Evolutionary conservation across 192 early-diverging fungal species (phyloP).

Genomic region (Coemansia sp.): DNA sequence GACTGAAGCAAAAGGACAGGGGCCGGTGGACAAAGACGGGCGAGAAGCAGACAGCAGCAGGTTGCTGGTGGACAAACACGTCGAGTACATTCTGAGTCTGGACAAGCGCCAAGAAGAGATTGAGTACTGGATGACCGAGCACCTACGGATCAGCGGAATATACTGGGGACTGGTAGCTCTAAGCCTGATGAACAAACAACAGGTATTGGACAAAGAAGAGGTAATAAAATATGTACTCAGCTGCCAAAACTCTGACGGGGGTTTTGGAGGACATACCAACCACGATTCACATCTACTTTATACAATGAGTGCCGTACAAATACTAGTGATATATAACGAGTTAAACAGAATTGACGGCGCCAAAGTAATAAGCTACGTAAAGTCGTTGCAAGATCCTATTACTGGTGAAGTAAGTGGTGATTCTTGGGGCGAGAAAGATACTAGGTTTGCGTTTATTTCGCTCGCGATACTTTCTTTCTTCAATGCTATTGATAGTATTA

Average conservation of each 20-base stretch:
- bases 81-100: constrained; percentile 69
- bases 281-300: constrained; percentile 92
- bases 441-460: constrained; percentile 87
- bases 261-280: constrained; percentile 82
- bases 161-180: constrained; percentile 93
- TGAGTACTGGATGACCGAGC: constrained; percentile 93
- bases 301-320: constrained; percentile 89
- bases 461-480: constrained; percentile 79
- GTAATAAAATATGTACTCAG: constrained; percentile 77
- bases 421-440: constrained; percentile 91
- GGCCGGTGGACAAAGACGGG: not conserved
- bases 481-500: constrained; percentile 63
- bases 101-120: constrained; percentile 84
- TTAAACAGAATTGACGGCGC: constrained; percentile 71
- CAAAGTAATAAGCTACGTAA: constrained; percentile 69
- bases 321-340: constrained; percentile 78
- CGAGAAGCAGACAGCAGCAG: constrained; percentile 11
- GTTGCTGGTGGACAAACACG: constrained; percentile 63
- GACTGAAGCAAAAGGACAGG: too few species aligned
- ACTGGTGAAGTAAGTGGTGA: constrained; percentile 90
- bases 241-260: constrained; percentile 78
- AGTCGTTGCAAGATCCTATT: constrained; percentile 58
- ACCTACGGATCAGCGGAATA: constrained; percentile 85
- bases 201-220: constrained; percentile 67
- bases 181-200: constrained; percentile 63